Conservation (phyloP, 208 protist genomes). For the Wallacemonas rigidus region DNA sequence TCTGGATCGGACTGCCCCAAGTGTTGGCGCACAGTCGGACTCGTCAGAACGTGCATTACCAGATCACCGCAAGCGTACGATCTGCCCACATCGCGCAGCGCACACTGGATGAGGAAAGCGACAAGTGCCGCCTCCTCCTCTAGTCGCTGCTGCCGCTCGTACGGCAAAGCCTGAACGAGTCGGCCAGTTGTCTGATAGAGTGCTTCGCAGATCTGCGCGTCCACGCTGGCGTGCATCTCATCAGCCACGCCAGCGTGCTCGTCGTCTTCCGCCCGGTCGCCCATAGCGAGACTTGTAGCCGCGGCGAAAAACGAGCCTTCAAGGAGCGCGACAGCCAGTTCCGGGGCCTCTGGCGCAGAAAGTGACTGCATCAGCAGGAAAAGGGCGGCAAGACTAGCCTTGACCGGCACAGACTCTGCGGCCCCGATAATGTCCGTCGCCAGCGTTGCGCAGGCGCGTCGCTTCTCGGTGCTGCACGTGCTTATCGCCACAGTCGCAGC, state of each 20-base stretch:
- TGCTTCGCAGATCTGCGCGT: slow-evolving; percentile 1
- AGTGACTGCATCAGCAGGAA: slow-evolving; percentile 8
- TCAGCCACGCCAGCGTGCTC: background rate
- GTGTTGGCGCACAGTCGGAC: slow-evolving; percentile 5
- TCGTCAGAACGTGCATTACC: slow-evolving; percentile 11
- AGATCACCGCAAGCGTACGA: slow-evolving; percentile 17
- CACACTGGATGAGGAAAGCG: background rate
- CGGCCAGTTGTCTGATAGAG: slow-evolving; percentile 10
- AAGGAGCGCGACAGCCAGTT: background rate
- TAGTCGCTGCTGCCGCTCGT: slow-evolving; percentile 2
- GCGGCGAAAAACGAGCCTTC: background rate
- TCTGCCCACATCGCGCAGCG: slow-evolving; percentile 5
- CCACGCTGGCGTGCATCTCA: background rate
- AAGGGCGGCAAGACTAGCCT: slow-evolving; percentile 10
- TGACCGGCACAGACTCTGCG: background rate
- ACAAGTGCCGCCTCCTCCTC: background rate
- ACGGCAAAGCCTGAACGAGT: slow-evolving; percentile 13
- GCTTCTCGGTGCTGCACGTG: background rate
- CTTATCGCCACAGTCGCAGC: background rate
- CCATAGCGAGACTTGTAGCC: background rate
- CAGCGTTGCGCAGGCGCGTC: background rate
- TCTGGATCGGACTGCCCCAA: background rate
- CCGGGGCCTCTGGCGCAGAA: background rate
- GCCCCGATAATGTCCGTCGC: background rate
- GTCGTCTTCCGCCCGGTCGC: background rate